Base-by-base conservation (phyloP, 176 grass and related monocot genomes). In the Microstegium vimineum region DNA sequence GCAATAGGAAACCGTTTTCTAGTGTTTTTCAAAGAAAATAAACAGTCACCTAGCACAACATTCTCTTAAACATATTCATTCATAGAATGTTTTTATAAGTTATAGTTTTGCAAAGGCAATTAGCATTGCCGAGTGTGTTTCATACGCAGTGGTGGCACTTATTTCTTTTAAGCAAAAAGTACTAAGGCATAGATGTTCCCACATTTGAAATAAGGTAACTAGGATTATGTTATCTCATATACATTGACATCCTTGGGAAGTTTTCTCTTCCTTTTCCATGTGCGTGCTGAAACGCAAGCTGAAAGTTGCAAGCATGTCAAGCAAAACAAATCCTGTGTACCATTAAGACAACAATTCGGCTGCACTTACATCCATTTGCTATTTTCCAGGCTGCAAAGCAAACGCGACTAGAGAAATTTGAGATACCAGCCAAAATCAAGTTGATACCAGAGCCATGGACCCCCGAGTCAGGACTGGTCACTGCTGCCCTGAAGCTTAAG, bases 401-500 rank as follows among this genome's bases (percentile, higher is more conserved):
- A 87, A 71, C 76, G 0, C 75, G 84, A n/a, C 79, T 96, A 60
- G 89, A 99, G 83, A 99, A 89, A 83, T 95, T 96, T 61, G 97
- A 96, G 90, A 96, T 94, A 49, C 97, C 97, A 62, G 43, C 87
- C 8, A 99, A 78, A 82, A 87, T 99, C 62, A 94, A 89, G 79
- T 40, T 99, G 82, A 66, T 99, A 46, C 30, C 87, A 2, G 93
- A 96, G 78, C 82, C 89, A 81, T 99, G 97, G 91, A 99, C 93
- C 4, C 90, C 93, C 2, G 97, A 99, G 59, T 88, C 97, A 0
- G 89, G 97, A 10, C 87, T 99, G 1, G 93, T 99, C 47, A 99
- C 91, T 2, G 93, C 93, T n/a, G 97, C 97, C 46, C 85, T 99
- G 35, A 96, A 99, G 77, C 82, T 99, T 41, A 96, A 99, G 85